A percentile compares a stretch with the other conserved stretches of the same genome.
phyloP scores from a whole-genome alignment of 2,329 filamentous ascomycete species.

The Calonectria crousiana region DNA sequence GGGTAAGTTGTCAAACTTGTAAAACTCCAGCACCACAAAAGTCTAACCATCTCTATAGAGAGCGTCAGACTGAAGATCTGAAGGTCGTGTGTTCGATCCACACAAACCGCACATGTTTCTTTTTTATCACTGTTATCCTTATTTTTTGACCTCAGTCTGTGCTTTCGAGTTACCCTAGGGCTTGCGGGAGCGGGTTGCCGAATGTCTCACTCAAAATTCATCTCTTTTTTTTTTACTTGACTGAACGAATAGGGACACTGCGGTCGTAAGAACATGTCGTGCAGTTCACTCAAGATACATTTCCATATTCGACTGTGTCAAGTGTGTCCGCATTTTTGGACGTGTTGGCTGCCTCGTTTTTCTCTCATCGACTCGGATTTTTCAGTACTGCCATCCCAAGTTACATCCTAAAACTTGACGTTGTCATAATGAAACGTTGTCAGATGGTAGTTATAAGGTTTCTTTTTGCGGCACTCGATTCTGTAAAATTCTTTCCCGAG shows the following conservation, averaged over 20 bases:
- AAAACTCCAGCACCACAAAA: not conserved
- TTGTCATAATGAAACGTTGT: not conserved
- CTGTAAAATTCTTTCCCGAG: not conserved
- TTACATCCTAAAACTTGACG: not conserved
- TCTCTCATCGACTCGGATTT: not conserved
- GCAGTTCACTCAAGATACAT: not conserved
- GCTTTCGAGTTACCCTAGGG: not conserved
- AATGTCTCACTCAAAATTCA: not conserved
- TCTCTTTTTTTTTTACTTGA: not conserved
- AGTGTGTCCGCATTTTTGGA: not conserved
- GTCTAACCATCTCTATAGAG: not conserved
- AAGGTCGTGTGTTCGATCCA: conserved; percentile 10
- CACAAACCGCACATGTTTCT: not conserved
- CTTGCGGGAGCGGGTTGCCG: not conserved
- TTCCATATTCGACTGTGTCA: not conserved
- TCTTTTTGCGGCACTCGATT: not conserved
- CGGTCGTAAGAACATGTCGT: not conserved
- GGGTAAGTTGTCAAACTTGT: not conserved
- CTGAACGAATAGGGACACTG: not conserved
- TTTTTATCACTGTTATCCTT: not conserved
- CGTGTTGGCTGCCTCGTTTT: not conserved
- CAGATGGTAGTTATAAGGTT: not conserved
- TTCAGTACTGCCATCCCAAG: not conserved
- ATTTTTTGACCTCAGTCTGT: not conserved
- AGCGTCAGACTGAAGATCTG: not conserved